Evolutionary conservation across 805 yeast species (phyloP).

Genomic region (Tetrapisispora pingtungensis): DNA sequence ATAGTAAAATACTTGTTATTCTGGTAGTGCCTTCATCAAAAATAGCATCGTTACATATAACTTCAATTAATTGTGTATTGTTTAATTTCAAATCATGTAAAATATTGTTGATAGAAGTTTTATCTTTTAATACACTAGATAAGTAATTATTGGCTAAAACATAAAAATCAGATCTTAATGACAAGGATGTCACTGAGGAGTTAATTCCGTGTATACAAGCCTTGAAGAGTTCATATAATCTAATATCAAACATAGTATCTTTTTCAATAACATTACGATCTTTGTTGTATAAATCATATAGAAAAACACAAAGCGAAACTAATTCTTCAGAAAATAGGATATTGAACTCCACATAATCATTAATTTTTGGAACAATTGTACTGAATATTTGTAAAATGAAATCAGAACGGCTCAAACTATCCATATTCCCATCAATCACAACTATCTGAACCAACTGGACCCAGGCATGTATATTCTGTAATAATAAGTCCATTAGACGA

Average conservation of each 20-base stretch:
- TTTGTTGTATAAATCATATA: constrained; percentile 53
- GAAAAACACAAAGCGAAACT: constrained; percentile 61
- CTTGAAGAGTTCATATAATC: constrained; percentile 60
- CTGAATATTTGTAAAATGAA: constrained; percentile 74
- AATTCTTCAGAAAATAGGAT: constrained; percentile 62
- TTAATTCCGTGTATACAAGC: constrained; percentile 66
- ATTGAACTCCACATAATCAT: constrained; percentile 61
- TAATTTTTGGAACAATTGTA: constrained; percentile 62
- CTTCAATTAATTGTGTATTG: constrained; percentile 53
- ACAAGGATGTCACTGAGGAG: constrained; percentile 56
- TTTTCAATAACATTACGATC: constrained; percentile 30
- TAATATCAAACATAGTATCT: constrained; percentile 36
- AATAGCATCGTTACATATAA: constrained; percentile 68
- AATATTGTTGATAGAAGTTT: constrained; percentile 37
- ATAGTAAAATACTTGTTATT: constrained; percentile 61
- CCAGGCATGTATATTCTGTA: constrained; percentile 72
- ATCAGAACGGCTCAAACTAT: constrained; percentile 37
- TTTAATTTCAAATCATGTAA: constrained; percentile 44
- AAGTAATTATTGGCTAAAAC: constrained; percentile 59
- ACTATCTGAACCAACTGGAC: constrained; percentile 65
- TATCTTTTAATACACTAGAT: constrained; percentile 37
- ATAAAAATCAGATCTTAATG: constrained; percentile 71
- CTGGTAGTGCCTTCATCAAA: constrained; percentile 69
- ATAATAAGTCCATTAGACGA: constrained; percentile 42
- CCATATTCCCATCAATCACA: constrained; percentile 50